Base-by-base conservation (phyloP, 2,329 filamentous ascomycete genomes). In the Dendryphion nanum region DNA sequence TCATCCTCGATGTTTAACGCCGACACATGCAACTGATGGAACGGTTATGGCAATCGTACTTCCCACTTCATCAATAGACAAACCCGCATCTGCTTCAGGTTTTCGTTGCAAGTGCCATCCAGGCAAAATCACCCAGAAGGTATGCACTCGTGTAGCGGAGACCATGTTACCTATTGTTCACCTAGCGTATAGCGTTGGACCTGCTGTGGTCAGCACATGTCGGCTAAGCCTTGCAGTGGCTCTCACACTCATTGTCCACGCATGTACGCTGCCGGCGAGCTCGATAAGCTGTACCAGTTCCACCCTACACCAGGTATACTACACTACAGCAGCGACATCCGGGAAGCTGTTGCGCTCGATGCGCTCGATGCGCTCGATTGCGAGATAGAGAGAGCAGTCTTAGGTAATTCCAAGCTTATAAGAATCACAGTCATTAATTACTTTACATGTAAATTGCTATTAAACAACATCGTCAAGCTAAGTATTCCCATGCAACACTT, bases 331-430 rank as follows among this genome's bases (percentile, higher is more conserved):
- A 38, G 19, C 15, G 26, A 30, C 12, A 35, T 41, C 18, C 47
- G 45, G 21, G 35, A 18, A 14, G 44, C 44, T 6, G 68, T 79
- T 3, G n/a, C n/a, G n/a, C n/a, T n/a, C n/a, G n/a, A n/a, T n/a
- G n/a, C n/a, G n/a, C n/a, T n/a, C n/a, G n/a, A n/a, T n/a, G 73
- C 70, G 0, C 57, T 81, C 3, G 76, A 79, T 43, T 79, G 77
- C 44, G 76, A 80, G 45, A 79, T 79, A 74, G 76, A 76, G 13
- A 68, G 62, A 0, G 60, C 71, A 2, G 46, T 49, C 6, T 59
- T 57, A 4, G 68, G 71, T 5, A 73, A 79, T 7, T 55, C 59
- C 0, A 75, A 79, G 43, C 57, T 80, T 6, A 76, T 81, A 40
- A 74, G 76, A 3, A 29, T 81, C 2, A 73, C 72, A 0, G 51